Evolutionary conservation across 2,329 filamentous ascomycete species (phyloP), one percentile per base, ranked within the genome.

Genomic region (Aspergillus sclerotialis): DNA sequence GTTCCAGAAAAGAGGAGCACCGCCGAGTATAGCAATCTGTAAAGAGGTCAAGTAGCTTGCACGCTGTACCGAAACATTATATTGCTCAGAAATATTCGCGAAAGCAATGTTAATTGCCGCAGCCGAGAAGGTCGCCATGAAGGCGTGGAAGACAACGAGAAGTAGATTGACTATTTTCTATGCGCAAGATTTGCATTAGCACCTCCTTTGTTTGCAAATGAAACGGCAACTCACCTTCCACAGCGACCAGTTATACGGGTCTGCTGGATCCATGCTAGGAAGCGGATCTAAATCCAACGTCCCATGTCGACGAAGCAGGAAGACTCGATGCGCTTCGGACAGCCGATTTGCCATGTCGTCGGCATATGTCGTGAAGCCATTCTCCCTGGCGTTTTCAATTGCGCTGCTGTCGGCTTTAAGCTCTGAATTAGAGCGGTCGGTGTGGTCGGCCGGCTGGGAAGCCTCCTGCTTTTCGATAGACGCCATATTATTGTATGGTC

Each of bases 111-210:
- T 71, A 42, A 78, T 75, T 4, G 65, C 56, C 0, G 72, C 64
- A 0, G 74, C 71, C 1, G 64, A 72, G 42, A 78, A 76, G 1
- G 71, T 73, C 28, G 66, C 64, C 69, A 77, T 77, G 53, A 69
- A 69, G 17, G 72, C 70, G 36, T 78, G 72, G 46, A 75, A 73
- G 0, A 72, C 69, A 11, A 79, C 72, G 7, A 77, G 63, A 8
- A 66, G 36, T 1, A 79, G 55, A 38, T 77, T 75, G 35, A 59
- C 37, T 1, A 61, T 50, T 50, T 51, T 50, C 49, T 54, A 38
- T 28, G 7, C 2, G n/a, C n/a, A n/a, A n/a, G n/a, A n/a, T n/a
- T n/a, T n/a, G n/a, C 8, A 28, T 38, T 14, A 43, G 35, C 28
- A 17, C 25, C 25, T 6, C 5, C 12, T 15, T n/a, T 8, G 7